These are phyloP conservation scores for Pythium biforme DNA, from an alignment of 352 stramenopile genomes.

Conservation along the genomic window DNA sequence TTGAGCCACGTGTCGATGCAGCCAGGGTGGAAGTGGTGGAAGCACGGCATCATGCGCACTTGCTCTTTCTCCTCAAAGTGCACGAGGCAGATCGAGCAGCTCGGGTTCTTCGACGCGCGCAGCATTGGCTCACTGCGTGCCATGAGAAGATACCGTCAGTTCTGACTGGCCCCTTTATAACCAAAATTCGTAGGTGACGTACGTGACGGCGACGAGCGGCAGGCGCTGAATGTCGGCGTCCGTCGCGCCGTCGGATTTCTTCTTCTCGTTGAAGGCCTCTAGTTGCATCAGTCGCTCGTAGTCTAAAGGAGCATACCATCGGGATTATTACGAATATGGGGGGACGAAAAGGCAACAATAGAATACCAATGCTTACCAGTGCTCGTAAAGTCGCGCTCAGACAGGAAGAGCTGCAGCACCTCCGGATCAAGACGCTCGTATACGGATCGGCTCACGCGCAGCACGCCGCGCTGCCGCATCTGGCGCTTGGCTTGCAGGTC, in stretches of 20 bases:
- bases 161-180: not conserved
- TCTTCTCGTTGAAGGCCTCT: constrained; percentile 56
- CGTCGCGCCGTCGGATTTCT: constrained; percentile 45
- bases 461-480: constrained; percentile 29
- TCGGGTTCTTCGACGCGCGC: constrained; percentile 42
- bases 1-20: constrained; percentile 83
- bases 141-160: constrained; percentile 3
- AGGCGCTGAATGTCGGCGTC: constrained; percentile 59
- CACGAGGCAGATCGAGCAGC: constrained; percentile 69
- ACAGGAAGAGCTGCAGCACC: constrained; percentile 59
- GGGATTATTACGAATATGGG: too few species aligned
- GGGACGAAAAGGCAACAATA: too few species aligned
- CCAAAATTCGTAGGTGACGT: constrained; percentile 30
- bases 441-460: constrained; percentile 61
- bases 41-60: constrained; percentile 73
- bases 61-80: constrained; percentile 37
- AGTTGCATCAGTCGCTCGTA: constrained; percentile 73
- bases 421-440: constrained; percentile 71
- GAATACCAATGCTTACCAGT: constrained; percentile 29
- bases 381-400: constrained; percentile 67
- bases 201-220: constrained; percentile 61
- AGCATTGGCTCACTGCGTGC: constrained; percentile 55
- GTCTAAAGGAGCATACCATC: constrained; percentile 43
- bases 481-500: constrained; percentile 30
- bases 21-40: constrained; percentile 71